Evolutionary conservation across 805 yeast species (phyloP).

Genomic region (Candida boleticola): DNA sequence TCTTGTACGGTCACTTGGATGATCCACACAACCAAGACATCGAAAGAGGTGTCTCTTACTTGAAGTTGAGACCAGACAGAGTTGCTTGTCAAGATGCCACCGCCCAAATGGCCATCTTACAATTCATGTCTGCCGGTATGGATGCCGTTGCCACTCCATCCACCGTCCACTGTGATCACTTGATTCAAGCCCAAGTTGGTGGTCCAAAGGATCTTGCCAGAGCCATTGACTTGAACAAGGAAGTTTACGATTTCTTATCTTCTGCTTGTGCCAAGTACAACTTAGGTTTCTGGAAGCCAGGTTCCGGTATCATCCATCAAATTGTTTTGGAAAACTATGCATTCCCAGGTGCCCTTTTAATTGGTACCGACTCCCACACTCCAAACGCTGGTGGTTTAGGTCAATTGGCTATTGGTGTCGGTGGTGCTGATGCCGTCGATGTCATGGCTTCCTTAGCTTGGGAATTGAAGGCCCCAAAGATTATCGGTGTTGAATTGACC

Average conservation of each 20-base stretch:
- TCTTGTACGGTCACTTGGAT: constrained; percentile 91
- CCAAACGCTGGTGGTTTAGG: constrained; percentile 99
- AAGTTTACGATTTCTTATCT: constrained; percentile 88
- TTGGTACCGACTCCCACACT: constrained; percentile 97
- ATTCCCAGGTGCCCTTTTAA: constrained; percentile 94
- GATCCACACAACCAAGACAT: constrained; percentile 86
- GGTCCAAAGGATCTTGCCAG: constrained; percentile 81
- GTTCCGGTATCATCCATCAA: constrained; percentile 97
- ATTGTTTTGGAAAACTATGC: constrained; percentile 95
- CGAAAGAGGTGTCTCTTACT: constrained; percentile 83
- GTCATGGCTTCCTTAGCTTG: constrained; percentile 92
- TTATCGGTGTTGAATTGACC: constrained; percentile 90
- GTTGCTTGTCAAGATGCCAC: constrained; percentile 99
- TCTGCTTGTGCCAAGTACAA: constrained; percentile 92
- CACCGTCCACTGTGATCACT: constrained; percentile 96
- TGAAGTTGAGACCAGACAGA: constrained; percentile 94
- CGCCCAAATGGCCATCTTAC: constrained; percentile 96
- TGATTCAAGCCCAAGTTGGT: constrained; percentile 94
- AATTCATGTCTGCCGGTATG: constrained; percentile 94
- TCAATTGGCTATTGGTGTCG: constrained; percentile 97
- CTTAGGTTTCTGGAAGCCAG: constrained; percentile 98
- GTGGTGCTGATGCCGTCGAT: constrained; percentile 99
- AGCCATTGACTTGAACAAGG: constrained; percentile 87
- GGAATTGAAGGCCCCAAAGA: constrained; percentile 97
- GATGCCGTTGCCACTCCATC: constrained; percentile 90